Evolutionary conservation across 768 basidiomycete genomes (phyloP).

Genomic region (Cystobasidium tubakii): DNA sequence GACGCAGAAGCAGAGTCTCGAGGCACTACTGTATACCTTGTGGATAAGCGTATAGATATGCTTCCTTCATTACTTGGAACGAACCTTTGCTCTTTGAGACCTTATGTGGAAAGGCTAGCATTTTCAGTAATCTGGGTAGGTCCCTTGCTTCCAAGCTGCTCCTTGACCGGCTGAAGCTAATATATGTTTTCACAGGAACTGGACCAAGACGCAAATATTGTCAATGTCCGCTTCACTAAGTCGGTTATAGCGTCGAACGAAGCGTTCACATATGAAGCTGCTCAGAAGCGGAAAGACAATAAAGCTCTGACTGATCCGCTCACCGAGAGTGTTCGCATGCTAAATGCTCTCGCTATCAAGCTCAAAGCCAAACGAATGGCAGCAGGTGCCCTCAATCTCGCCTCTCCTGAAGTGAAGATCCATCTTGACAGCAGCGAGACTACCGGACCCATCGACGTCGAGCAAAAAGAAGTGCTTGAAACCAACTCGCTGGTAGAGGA

Average conservation of each 20-base stretch:
- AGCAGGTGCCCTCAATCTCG: constrained; percentile 94
- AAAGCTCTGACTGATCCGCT: constrained; percentile 73
- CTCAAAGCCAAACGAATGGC: constrained; percentile 80
- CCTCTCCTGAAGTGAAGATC: constrained; percentile 97
- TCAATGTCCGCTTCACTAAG: constrained; percentile 84
- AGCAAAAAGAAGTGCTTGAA: constrained; percentile 84
- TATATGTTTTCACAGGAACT: constrained; percentile 61
- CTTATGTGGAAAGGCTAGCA: constrained; percentile 85
- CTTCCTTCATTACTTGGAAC: constrained; percentile 86
- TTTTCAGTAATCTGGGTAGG: constrained; percentile 92
- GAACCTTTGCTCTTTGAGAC: constrained; percentile 86
- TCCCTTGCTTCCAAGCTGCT: background rate
- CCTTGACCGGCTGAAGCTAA: background rate
- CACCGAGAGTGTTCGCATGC: constrained; percentile 75
- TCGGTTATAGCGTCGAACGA: constrained; percentile 94
- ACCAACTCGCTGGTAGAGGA: constrained; percentile 97
- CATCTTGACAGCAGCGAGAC: constrained; percentile 87
- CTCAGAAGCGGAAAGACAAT: constrained; percentile 88
- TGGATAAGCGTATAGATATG: constrained; percentile 99
- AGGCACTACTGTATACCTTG: constrained; percentile 94
- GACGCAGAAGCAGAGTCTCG: constrained; percentile 90
- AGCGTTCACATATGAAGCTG: constrained; percentile 94
- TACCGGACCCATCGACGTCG: constrained; percentile 82
- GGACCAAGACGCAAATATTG: constrained; percentile 77
- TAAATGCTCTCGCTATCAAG: constrained; percentile 78